A percentile compares a stretch with the other conserved stretches of the same genome.
These are phyloP conservation scores for Plasmodium relictum DNA, from an alignment of 169 alveolate species.

Conservation along the genomic window DNA sequence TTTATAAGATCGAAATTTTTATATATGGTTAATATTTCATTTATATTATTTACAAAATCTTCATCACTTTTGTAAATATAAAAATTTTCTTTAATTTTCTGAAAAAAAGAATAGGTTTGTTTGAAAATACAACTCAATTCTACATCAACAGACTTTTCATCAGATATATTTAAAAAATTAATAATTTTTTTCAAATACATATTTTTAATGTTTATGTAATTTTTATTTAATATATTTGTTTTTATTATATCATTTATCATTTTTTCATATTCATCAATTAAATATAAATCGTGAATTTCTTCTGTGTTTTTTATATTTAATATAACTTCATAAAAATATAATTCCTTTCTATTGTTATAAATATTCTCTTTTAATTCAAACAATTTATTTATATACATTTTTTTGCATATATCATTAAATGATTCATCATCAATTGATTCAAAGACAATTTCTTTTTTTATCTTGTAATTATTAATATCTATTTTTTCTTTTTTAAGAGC, in stretches of 20 bases:
- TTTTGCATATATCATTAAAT: slow-evolving; percentile 53
- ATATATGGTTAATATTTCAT: slow-evolving; percentile 54
- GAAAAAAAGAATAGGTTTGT: slow-evolving; percentile 35
- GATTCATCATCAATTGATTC: slow-evolving; percentile 62
- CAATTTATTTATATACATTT: slow-evolving; percentile 68
- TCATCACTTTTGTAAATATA: slow-evolving; percentile 45
- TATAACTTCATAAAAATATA: slow-evolving; percentile 60
- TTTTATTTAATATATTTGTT: slow-evolving; percentile 58
- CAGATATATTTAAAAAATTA: slow-evolving; percentile 68
- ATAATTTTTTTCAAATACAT: slow-evolving; percentile 71
- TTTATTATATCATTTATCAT: slow-evolving; percentile 66
- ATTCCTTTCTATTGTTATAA: slow-evolving; percentile 49
- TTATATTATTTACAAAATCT: slow-evolving; percentile 44
- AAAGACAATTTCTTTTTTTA: slow-evolving; percentile 45
- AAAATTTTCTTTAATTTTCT: slow-evolving; percentile 42
- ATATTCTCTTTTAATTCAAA: slow-evolving; percentile 41
- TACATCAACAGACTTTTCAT: slow-evolving; percentile 37
- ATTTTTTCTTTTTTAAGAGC: slow-evolving; percentile 12
- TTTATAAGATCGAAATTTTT: slow-evolving; percentile 48
- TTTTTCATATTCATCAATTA: slow-evolving; percentile 67
- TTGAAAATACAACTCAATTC: slow-evolving; percentile 47
- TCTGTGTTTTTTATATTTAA: slow-evolving; percentile 54
- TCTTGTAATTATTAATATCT: slow-evolving; percentile 1
- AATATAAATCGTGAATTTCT: slow-evolving; percentile 41
- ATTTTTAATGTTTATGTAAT: slow-evolving; percentile 67